Conservation (phyloP, 2,329 filamentous ascomycete genomes). For the Xylaria sp. region DNA sequence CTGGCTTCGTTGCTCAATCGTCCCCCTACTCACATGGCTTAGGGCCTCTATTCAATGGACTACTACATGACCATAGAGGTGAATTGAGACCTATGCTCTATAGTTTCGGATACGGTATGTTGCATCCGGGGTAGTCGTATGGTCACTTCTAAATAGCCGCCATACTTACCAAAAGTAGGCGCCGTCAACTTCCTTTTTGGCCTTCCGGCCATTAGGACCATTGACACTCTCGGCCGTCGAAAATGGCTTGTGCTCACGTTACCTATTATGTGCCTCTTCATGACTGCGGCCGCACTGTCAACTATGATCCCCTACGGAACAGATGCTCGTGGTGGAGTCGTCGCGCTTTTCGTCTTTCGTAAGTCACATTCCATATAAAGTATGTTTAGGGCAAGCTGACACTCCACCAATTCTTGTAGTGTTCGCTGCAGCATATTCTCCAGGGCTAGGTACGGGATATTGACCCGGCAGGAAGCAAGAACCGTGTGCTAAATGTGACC, state of each 20-base stretch:
- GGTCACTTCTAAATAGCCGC: background rate
- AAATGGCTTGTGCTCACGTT: slow-evolving; percentile 58
- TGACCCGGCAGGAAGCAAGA: background rate
- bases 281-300: slow-evolving; percentile 54
- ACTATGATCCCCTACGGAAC: slow-evolving; percentile 42
- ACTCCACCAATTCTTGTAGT: slow-evolving; percentile 41
- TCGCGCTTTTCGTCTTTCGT: slow-evolving; percentile 54
- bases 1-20: background rate
- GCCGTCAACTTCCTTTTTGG: slow-evolving; percentile 57
- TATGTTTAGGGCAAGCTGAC: background rate
- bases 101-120: slow-evolving; percentile 49
- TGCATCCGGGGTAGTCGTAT: background rate
- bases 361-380: slow-evolving; percentile 6
- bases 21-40: slow-evolving; percentile 1
- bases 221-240: slow-evolving; percentile 56
- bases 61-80: slow-evolving; percentile 36
- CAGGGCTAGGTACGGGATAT: slow-evolving; percentile 47
- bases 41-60: slow-evolving; percentile 35
- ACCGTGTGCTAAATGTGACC: slow-evolving; percentile 34
- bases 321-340: slow-evolving; percentile 45
- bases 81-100: slow-evolving; percentile 47
- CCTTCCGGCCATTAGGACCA: slow-evolving; percentile 55
- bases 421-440: slow-evolving; percentile 57
- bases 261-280: slow-evolving; percentile 57
- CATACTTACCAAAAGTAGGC: slow-evolving; percentile 41